Evolutionary conservation across 2,329 filamentous ascomycete genomes (phyloP), one percentile per base, ranked within the genome.

Genomic region (Gnomoniopsis sp.): DNA sequence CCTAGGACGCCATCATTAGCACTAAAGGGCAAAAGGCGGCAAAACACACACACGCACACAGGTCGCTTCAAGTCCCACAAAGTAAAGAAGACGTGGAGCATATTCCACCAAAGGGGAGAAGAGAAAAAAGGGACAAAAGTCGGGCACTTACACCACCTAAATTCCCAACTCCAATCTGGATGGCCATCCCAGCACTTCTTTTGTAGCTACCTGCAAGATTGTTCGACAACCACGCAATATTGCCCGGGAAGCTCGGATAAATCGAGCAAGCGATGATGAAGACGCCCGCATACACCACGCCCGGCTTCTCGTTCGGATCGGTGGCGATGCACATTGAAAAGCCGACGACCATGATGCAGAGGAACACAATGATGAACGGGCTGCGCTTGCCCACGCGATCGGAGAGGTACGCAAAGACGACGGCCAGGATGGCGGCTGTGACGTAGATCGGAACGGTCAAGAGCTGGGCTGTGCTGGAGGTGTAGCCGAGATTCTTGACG

Each of bases 181-280:
- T 72, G 0, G 85, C 86, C 80, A 88, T 88, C 1, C 85, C 86
- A 0, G 79, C 81, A 10, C 80, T 80, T 6, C 86, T 77, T 71
- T 96, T 96, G 70, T 79, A 80, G 49, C 74, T 77, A 0, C 79
- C 79, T 57, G 93, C 86, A 12, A 89, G 79, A 61, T 96, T 96
- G 70, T 95, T 96, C 36, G 84, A 83, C 0, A 87, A 76, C 91
- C 91, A 96, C 0, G 88, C 80, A 53, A 96, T 88, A 0, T 88
- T 88, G 55, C 93, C 93, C 0, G 90, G 78, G 58, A 95, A 89
- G 30, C 84, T 86, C 0, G 91, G 90, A 64, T 93, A 95, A 57
- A 95, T 92, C 2, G 89, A 88, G 58, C 90, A 81, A 0, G 90
- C 88, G 0, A 85, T 88, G 0, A 96, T 75, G 71, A 93, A 96